Base-by-base conservation (phyloP, 768 basidiomycete genomes). In the Terana coerulea region DNA sequence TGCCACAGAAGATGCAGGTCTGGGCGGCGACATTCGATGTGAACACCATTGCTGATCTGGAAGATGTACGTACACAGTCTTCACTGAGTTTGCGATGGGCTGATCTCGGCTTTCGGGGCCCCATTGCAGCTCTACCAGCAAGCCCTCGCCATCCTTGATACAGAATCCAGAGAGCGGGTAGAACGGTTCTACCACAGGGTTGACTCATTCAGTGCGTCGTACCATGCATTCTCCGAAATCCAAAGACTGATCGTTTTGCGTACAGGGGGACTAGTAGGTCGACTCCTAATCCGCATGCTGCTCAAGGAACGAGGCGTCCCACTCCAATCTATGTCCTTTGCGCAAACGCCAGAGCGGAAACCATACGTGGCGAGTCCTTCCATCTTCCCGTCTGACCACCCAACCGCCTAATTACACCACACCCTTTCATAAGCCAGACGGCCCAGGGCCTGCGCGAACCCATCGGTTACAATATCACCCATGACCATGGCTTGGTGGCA, bases 381-480 rank as follows among this genome's bases (percentile, higher is more conserved):
- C 19, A 35, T 17, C n/a, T 35, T 36, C 26, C 26, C n/a, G 3
- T 5, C 24, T 36, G 36, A 29, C 11, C 15, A 17, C 21, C 17
- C 15, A 5, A 31, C n/a, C 22, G 25, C 26, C 45, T 51, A 30
- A 28, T 33, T 45, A n/a, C 35, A 12, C 21, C 36, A 47, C 41
- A 15, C 41, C 14, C 12, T 34, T 43, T 35, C 40, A 26, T 46
- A 34, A 50, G 39, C 17, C 26, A 61, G 61, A 46, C 52, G 6
- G 58, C 56, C 2, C 15, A 51, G 10, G 43, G 35, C 14, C 24
- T 63, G 28, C 34, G 48, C 33, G 43, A 53, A 29, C 59, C 80
- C 2, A 73, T 93, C 36, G 87, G 77, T 0, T 93, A 79, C 72
- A 94, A 93, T 64, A 73, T 93, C 47, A 81, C 90, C 19, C 91